Base-by-base conservation (phyloP, 768 basidiomycete genomes). In the Leccinellum rugosiceps region DNA sequence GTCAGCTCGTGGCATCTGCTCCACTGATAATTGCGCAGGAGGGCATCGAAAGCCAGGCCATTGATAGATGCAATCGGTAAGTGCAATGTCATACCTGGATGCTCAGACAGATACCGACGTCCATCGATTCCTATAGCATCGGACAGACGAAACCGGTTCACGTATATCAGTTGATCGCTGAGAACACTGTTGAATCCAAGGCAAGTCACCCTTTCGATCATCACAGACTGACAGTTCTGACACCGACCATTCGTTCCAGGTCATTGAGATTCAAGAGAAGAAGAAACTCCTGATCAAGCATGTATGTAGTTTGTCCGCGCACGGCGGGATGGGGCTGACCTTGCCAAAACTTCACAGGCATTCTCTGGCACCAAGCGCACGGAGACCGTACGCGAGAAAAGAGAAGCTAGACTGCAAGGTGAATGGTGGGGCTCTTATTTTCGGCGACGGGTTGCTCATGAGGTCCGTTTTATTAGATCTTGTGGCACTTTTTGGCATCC, bases 111-210 rank as follows among this genome's bases (percentile, higher is more conserved):
- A 44, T 30, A 25, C 52, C 56, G 34, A 66, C 19, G 38, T 43
- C 6, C 19, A 43, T 41, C n/a, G 38, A 41, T 55, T 23, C 41
- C 35, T 38, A 5, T 56, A 78, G 82, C 51, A 92, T 93, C 59
- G 93, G 93, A 14, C 93, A 95, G 70, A 89, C 73, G 60, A 92
- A 87, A 68, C 76, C 81, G 1, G 92, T 95, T 31, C 86, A 88
- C 61, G 92, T 94, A 19, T 94, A 93, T 66, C 93, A 94, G 64
- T 75, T 95, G 49, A 92, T 95, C 54, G 91, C 93, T 0, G 92
- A 94, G 63, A 80, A 93, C 63, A 95, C 93, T 0, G 86, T 94
- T 1, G 93, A 95, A 71, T 81, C 89, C 13, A 93, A 90, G 72
- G 92, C 86, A 63, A 8, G 61, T 58, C n/a, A 14, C n/a, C 13